These are phyloP conservation scores for Pseudonectria foliicola DNA, from an alignment of 2,329 filamentous ascomycete species.

Conservation along the genomic window DNA sequence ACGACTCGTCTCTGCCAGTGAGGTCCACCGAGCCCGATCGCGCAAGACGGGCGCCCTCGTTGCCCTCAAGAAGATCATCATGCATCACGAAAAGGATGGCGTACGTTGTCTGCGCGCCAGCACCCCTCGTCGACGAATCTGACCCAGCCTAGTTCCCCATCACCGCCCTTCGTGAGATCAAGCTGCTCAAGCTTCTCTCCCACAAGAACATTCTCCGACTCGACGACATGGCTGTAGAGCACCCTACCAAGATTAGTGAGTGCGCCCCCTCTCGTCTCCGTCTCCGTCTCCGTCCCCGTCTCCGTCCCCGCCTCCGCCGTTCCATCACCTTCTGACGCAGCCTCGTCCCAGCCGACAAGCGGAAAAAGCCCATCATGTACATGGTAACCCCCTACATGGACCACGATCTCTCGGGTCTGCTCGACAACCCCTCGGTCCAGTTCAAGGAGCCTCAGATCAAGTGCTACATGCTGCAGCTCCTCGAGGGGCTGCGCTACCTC, in stretches of 20 bases:
- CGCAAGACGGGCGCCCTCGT: constrained; percentile 68
- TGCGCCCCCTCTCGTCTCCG: constrained; percentile 3
- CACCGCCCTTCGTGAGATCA: constrained; percentile 93
- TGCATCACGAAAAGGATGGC: constrained; percentile 98
- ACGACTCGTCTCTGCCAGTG: constrained; percentile 46
- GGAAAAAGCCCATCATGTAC: constrained; percentile 83
- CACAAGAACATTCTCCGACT: constrained; percentile 82
- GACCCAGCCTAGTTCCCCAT: constrained; percentile 71
- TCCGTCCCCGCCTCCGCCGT: too few relatives aligned
- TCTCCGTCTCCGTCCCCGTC: too few relatives aligned
- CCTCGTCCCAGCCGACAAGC: constrained; percentile 55
- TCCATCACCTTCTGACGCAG: constrained; percentile 3
- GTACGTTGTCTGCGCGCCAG: constrained; percentile 37
- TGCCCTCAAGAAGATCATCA: constrained; percentile 96
- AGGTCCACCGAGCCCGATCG: constrained; percentile 85
- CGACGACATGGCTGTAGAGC: constrained; percentile 95
- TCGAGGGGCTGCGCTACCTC: constrained; percentile 83
- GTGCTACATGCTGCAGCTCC: constrained; percentile 90
- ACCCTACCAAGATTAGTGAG: constrained; percentile 53
- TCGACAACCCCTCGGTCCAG: constrained; percentile 86
- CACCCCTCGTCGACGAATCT: constrained; percentile 4
- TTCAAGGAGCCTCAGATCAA: constrained; percentile 92
- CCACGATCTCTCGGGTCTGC: constrained; percentile 91
- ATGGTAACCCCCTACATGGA: constrained; percentile 99
- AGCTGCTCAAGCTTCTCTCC: constrained; percentile 89